Evolutionary conservation across 352 stramenopile species (phyloP).

Genomic region (Phytophthora nicotianae): DNA sequence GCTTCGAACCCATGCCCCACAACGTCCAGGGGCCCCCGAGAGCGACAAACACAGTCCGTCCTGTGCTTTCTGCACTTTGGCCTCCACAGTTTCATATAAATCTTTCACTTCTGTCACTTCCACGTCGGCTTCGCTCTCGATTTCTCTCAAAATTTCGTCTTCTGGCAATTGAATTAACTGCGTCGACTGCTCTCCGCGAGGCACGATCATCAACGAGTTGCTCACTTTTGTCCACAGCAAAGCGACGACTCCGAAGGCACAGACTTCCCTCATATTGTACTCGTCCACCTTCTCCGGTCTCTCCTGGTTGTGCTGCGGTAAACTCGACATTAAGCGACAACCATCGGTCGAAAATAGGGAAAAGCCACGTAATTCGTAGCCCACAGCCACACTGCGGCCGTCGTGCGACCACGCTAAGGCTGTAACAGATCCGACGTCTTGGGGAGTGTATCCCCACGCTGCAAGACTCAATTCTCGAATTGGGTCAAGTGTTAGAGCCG

Average conservation of each 20-base stretch:
- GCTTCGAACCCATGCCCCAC: conserved; percentile 81
- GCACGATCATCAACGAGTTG: conserved; percentile 61
- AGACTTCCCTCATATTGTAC: conserved; percentile 57
- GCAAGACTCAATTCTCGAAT: conserved; percentile 66
- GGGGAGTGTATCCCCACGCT: conserved; percentile 62
- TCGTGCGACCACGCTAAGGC: conserved; percentile 74
- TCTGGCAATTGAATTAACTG: conserved; percentile 36
- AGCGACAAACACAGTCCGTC: conserved; percentile 84
- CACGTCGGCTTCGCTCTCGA: conserved; percentile 21
- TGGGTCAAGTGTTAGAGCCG: conserved; percentile 52
- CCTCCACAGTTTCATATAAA: conserved; percentile 53
- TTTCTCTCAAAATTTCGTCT: conserved; percentile 20
- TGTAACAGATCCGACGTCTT: conserved; percentile 66
- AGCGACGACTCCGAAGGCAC: conserved; percentile 56
- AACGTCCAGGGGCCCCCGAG: conserved; percentile 69
- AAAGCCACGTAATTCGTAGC: conserved; percentile 77
- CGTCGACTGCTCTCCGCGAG: conserved; percentile 53
- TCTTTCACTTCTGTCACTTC: conserved; percentile 24
- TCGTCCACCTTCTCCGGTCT: conserved; percentile 33
- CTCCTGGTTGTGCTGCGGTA: conserved; percentile 79
- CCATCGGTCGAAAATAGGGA: conserved; percentile 82
- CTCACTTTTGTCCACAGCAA: conserved; percentile 73
- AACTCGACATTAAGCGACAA: conserved; percentile 81
- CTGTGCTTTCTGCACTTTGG: conserved; percentile 57
- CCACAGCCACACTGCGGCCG: conserved; percentile 59